phyloP scores from a whole-genome alignment of 2,329 filamentous ascomycete genomes.

The Hymenotorrendiella dingleyae region DNA sequence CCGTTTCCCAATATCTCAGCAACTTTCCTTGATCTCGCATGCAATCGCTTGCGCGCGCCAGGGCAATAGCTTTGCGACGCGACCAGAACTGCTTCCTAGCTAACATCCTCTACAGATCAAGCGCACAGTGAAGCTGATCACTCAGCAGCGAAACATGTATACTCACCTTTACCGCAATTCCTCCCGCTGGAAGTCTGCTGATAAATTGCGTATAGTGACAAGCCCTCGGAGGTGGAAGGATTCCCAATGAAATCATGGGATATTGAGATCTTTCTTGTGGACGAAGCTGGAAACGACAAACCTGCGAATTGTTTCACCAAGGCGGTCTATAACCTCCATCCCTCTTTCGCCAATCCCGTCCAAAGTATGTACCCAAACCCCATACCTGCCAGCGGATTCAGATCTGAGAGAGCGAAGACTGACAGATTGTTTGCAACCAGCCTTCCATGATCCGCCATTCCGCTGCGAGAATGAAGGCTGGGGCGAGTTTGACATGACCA shows the following conservation, averaged over 20 bases:
- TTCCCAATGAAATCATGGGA: conserved; percentile 93
- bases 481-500: conserved; percentile 96
- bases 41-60: neutral
- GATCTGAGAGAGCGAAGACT: no score
- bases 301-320: conserved; percentile 85
- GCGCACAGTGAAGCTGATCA: conserved; percentile 87
- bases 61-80: neutral
- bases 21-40: neutral
- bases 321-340: conserved; percentile 87
- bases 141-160: conserved; percentile 70
- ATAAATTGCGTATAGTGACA: conserved; percentile 49
- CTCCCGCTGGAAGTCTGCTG: no score
- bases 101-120: conserved; percentile 49
- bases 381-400: no score
- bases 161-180: neutral
- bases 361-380: conserved; percentile 77
- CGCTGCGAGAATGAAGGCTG: conserved; percentile 89
- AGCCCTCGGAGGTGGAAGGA: conserved; percentile 74
- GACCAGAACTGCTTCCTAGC: neutral
- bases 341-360: conserved; percentile 79
- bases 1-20: no score
- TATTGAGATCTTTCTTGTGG: conserved; percentile 76
- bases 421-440: conserved; percentile 36
- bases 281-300: conserved; percentile 79
- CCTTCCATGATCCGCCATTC: conserved; percentile 80